Percentiles rank a stretch among this genome's conserved stretches.
Evolutionary conservation across 2,329 filamentous ascomycete species (phyloP).

Genomic region (Colletotrichum sp.): DNA sequence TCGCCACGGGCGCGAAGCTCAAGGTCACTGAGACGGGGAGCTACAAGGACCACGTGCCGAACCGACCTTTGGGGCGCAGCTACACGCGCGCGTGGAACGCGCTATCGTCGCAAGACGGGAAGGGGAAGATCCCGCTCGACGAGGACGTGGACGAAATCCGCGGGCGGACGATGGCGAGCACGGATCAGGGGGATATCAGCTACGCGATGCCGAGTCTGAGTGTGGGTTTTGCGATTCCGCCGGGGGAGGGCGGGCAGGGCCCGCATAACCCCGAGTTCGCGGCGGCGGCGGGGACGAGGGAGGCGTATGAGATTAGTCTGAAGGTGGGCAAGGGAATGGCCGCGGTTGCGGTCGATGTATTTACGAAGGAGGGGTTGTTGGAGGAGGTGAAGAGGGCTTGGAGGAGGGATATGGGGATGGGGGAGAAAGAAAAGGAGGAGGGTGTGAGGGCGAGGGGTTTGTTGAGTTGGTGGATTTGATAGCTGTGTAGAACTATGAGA

Average conservation of each 20-base stretch:
- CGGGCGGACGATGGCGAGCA: slow-evolving; percentile 56
- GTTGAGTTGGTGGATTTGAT: background rate
- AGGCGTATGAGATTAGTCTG: slow-evolving; percentile 26
- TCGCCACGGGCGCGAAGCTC: slow-evolving; percentile 51
- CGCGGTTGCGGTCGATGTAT: slow-evolving; percentile 27
- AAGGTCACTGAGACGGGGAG: slow-evolving; percentile 44
- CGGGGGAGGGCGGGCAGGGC: slow-evolving; percentile 29
- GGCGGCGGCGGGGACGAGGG: slow-evolving; percentile 24
- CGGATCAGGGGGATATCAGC: slow-evolving; percentile 65
- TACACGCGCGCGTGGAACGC: slow-evolving; percentile 51
- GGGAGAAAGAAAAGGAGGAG: background rate
- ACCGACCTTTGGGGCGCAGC: slow-evolving; percentile 49
- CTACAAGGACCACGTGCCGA: slow-evolving; percentile 63
- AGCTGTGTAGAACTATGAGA: background rate
- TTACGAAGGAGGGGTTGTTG: slow-evolving; percentile 22
- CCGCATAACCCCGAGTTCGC: slow-evolving; percentile 28
- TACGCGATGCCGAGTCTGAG: slow-evolving; percentile 62
- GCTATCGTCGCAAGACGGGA: slow-evolving; percentile 27
- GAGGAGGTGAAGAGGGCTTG: slow-evolving; percentile 26
- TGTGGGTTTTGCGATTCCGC: slow-evolving; percentile 55
- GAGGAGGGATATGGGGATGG: slow-evolving; percentile 24
- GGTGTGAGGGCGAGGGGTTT: background rate
- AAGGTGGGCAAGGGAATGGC: slow-evolving; percentile 28
- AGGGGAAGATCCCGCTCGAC: slow-evolving; percentile 34
- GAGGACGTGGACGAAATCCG: slow-evolving; percentile 45